Evolutionary conservation across 768 basidiomycete genomes (phyloP), one percentile per base, ranked within the genome.

Genomic region (Astraeus odoratus): DNA sequence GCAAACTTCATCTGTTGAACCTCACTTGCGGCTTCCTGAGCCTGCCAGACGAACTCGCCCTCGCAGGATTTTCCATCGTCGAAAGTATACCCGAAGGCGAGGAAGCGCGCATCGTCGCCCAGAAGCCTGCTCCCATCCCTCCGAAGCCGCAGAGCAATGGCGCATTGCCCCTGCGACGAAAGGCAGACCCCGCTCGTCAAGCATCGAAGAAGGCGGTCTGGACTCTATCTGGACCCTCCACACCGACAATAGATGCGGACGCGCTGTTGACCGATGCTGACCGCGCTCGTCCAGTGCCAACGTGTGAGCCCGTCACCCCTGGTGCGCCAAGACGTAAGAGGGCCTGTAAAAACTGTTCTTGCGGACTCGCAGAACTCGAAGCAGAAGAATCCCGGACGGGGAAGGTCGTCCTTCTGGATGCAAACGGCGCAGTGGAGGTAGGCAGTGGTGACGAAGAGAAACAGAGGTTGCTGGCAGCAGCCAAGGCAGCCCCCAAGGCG

Each of bases 311-410:
- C 13, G 67, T 76, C 34, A 57, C 53, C 16, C 55, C 54, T 8
- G 61, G 64, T 19, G 73, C 72, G 12, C 76, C 80, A n/a, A 72
- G 85, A 51, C 71, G 86, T 55, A 91, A 86, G 73, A 84, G 81
- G 61, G 95, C 96, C 24, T 99, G 96, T 77, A 97, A 97, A 70
- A 81, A 80, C 60, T 99, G 96, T 66, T 79, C 90, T 2, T 99
- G 96, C 58, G 96, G 96, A n/a, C 75, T 99, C 46, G 84, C 87
- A 15, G 96, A 98, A 71, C 61, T 95, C 15, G 91, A 96, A 64
- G 86, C 80, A 45, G 87, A 92, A 61, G 92, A 97, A 66, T 62
- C 69, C 46, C 69, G 62, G 51, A 66, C 62, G 37, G 72, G 72
- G 52, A 81, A 76, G 53, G 76, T 89, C 7, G 80, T 91, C 29